Percentiles rank a stretch among this genome's conserved stretches.
Conservation (phyloP, 352 stramenopile species). For the Elongisporangium senticosum region DNA sequence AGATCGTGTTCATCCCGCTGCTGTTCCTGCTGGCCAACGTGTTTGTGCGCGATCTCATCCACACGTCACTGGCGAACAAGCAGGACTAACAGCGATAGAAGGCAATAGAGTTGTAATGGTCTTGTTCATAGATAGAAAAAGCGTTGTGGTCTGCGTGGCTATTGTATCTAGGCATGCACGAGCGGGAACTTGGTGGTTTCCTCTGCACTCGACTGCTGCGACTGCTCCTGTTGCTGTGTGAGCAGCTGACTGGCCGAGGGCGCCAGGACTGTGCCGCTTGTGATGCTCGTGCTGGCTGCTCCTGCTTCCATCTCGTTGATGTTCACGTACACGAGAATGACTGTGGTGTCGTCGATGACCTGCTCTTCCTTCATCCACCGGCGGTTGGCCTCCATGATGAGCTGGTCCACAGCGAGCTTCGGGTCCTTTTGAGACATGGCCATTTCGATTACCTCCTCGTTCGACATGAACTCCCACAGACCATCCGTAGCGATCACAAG, state of each 20-base stretch:
- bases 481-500: conserved; percentile 97
- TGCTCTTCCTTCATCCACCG: conserved; percentile 99
- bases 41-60: conserved; percentile 22
- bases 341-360: conserved; percentile 98
- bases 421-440: conserved; percentile 68
- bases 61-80: not conserved
- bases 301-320: conserved; percentile 30
- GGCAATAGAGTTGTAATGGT: not conserved
- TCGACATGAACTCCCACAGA: conserved; percentile 98
- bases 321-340: conserved; percentile 96
- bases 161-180: not conserved
- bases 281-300: not conserved
- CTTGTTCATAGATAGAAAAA: not conserved
- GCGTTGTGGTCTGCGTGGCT: too few species aligned
- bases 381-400: conserved; percentile 94
- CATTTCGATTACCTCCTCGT: conserved; percentile 92
- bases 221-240: not conserved
- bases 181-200: not conserved
- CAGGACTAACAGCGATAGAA: not conserved
- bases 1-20: conserved; percentile 77
- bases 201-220: not conserved
- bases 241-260: not conserved
- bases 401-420: conserved; percentile 84
- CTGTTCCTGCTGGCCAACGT: conserved; percentile 49
- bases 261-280: not conserved